Base-by-base conservation (phyloP, 768 basidiomycete genomes). In the Boletus coccyginus region DNA sequence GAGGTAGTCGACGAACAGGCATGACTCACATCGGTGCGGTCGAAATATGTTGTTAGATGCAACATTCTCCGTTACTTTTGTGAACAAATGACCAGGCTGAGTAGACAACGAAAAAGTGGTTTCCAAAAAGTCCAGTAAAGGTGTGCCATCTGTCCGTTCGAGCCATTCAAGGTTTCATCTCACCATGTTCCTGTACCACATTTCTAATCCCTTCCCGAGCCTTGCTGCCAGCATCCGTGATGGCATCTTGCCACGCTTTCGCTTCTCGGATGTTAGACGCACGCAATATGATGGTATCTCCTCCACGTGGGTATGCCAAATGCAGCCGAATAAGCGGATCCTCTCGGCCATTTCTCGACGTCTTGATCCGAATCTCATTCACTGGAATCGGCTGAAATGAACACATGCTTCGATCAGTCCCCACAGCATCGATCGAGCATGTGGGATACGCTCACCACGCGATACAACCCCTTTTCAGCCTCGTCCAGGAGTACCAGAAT, bases 401-500 rank as follows among this genome's bases (percentile, higher is more conserved):
- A 9, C 11, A 21, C 31, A 32, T 7, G 10, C 31, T 24, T 52
- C 29, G 29, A 49, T 52, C 50, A 53, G 41, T 44, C 31, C 13
- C 46, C 27, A n/a, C 6, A 24, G 8, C 32, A 46, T 31, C 2
- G 44, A 35, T 60, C 47, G 48, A 46, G 36, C 42, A 29, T 8
- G 17, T 29, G 7, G 3, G 1, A 24, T 10, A 35, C 35, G 74
- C 85, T 63, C 51, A 94, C 94, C 84, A 94, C 89, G 39, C 90
- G 83, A 70, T 95, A 95, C 14, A 96, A 67, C 13, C 83, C 85
- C 58, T 80, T 84, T 29, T 81, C 81, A 1, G 72, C 70, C 33
- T 85, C 86, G 61, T 94, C 92, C 19, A 92, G 87, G 54, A 98
- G 77, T 4, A 98, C 85, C 46, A 98, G 70, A 41, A 96, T 89